phyloP scores from a whole-genome alignment of 257 asterid species.

The Solanum commersonii region DNA sequence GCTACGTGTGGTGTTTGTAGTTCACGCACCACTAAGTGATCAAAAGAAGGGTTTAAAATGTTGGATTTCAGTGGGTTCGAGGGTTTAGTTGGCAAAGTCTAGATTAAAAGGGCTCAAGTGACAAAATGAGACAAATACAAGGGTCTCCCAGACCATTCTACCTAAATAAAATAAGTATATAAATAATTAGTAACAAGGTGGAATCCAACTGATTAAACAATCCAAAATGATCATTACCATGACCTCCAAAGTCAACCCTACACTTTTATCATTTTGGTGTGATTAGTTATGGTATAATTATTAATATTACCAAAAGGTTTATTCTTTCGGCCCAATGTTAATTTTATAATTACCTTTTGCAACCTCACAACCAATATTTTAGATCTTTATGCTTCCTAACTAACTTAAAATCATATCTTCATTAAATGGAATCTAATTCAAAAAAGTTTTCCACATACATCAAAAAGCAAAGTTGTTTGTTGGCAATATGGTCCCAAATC shows the following conservation, averaged over 20 bases:
- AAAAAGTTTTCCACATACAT: not conserved
- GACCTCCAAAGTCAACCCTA: not conserved
- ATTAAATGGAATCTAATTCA: not conserved
- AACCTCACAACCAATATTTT: constrained; percentile 4
- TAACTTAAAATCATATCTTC: not conserved
- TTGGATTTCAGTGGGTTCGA: too few species aligned
- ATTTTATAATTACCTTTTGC: constrained; percentile 1
- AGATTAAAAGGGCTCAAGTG: too few species aligned
- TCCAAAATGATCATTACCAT: not conserved
- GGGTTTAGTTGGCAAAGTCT: too few species aligned
- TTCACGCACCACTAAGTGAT: too few species aligned
- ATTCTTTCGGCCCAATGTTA: not conserved
- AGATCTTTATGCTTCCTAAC: not conserved
- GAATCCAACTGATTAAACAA: constrained; percentile 1
- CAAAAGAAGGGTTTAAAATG: too few species aligned
- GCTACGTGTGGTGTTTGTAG: too few species aligned
- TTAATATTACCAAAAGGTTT: not conserved
- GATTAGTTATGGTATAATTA: not conserved
- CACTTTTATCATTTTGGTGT: not conserved
- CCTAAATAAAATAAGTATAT: not conserved
- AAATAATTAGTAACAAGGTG: not conserved
- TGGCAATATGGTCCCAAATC: constrained; percentile 1
- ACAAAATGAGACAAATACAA: too few species aligned
- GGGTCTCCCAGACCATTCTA: too few species aligned
- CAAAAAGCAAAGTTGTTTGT: not conserved